phyloP scores from a whole-genome alignment of 2,329 filamentous ascomycete genomes.

The Coniochaeta sp. region DNA sequence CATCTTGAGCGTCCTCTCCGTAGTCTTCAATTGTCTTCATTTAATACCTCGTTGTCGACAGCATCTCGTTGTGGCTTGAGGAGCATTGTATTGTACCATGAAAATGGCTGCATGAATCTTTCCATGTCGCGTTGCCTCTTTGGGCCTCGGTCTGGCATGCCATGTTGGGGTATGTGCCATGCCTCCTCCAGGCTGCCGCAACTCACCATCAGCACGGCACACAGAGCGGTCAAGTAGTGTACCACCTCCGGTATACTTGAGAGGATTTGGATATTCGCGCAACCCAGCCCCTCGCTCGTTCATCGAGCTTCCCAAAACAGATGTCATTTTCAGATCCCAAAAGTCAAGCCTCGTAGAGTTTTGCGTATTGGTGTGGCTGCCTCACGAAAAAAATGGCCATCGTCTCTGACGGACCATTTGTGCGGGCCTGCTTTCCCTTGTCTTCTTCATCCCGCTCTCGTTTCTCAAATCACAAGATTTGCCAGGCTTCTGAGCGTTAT shows the following conservation, averaged over 20 bases:
- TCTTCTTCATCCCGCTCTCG: too few species aligned
- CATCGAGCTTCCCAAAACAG: background rate
- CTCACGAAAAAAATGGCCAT: background rate
- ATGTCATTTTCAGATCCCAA: background rate
- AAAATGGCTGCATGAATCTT: background rate
- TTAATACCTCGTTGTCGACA: background rate
- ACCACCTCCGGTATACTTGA: too few species aligned
- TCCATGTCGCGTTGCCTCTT: background rate
- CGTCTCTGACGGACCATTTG: background rate
- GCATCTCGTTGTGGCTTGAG: background rate
- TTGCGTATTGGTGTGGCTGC: background rate
- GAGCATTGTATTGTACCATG: background rate
- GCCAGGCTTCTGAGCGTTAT: background rate
- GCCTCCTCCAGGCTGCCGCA: background rate
- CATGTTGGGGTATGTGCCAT: background rate
- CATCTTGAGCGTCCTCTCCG: too few species aligned
- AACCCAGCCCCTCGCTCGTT: background rate
- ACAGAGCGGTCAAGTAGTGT: background rate
- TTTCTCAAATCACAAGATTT: background rate
- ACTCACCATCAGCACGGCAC: background rate
- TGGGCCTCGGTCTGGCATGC: background rate
- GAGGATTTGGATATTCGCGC: background rate
- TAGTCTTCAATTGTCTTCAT: too few species aligned
- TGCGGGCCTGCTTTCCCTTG: too few species aligned
- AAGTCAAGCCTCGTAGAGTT: background rate